Evolutionary conservation across 495 filamentous ascomycete species (phyloP), one percentile per base, ranked within the genome.

Genomic region (Xylaria telfairii): DNA sequence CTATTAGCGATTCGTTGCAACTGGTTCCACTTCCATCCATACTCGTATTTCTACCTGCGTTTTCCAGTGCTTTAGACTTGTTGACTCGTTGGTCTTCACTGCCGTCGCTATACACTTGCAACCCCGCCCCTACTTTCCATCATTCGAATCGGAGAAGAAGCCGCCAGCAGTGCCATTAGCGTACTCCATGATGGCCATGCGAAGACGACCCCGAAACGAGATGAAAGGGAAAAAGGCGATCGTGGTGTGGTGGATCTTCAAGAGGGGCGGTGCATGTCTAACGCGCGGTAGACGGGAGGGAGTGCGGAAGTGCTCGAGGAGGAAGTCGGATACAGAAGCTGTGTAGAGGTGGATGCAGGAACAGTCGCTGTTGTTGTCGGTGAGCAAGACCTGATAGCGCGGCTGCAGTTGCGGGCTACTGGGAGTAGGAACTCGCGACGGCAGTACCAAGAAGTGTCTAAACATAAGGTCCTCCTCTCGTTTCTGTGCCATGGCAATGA

Each of bases 371-470:
- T 3, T 4, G 4, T 32, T 32, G 13, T 47, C 26, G 4, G 61
- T 46, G 41, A 64, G 61, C 61, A 64, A 19, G 41, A 64, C 32
- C 41, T 64, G 61, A 9, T 64, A 64, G 41, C 61, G 61, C 17
- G 39, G 21, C 3, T 44, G 41, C 21, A 30, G 2, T n/a, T 62
- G 32, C 9, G 21, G 10, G 21, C 21, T 30, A 13, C 13, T 30
- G 12, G 24, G 51, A 17, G 51, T 28, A 19, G 30, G 15, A 34
- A 1, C 56, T 7, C 21, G 10, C 39, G 28, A 12, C 26, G 17
- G 26, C 24, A 2, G 41, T 19, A 42, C n/a, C n/a, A n/a, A n/a
- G n/a, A n/a, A n/a, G n/a, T n/a, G n/a, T n/a, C n/a, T n/a, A n/a
- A n/a, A n/a, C n/a, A n/a, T n/a, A n/a, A n/a, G n/a, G n/a, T 57